Evolutionary conservation across 257 asterid genomes (phyloP).

Genomic region (Gentiana dahurica): DNA sequence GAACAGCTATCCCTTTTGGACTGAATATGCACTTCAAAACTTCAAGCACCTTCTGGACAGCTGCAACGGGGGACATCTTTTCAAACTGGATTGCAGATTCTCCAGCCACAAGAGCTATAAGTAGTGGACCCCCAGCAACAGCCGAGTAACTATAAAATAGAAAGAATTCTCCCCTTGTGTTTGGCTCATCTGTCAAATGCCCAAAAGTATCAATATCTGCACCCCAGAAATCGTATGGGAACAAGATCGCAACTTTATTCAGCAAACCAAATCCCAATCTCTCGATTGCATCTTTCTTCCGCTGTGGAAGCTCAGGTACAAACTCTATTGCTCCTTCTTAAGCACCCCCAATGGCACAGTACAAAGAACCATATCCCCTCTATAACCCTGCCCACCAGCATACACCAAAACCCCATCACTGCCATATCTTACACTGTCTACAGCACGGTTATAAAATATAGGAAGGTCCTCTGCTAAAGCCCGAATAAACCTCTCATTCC

Average conservation of each 20-base stretch:
- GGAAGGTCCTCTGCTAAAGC: conserved; percentile 88
- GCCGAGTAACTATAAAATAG: conserved; percentile 83
- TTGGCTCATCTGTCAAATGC: conserved; percentile 77
- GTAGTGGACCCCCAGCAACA: conserved; percentile 96
- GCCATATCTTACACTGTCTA: conserved; percentile 62
- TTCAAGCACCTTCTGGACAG: conserved; percentile 67
- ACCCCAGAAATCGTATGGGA: conserved; percentile 98
- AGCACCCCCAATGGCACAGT: conserved; percentile 88
- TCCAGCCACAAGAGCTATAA: conserved; percentile 92
- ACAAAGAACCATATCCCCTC: conserved; percentile 80
- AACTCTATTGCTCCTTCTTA: conserved; percentile 62
- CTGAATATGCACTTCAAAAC: conserved; percentile 82
- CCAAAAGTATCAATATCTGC: conserved; percentile 98
- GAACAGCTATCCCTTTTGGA: conserved; percentile 97
- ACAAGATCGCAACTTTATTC: conserved; percentile 87
- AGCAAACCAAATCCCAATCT: conserved; percentile 87
- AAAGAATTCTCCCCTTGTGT: conserved; percentile 89
- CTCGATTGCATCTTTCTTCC: conserved; percentile 76
- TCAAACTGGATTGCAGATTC: conserved; percentile 91
- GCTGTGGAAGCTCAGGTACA: conserved; percentile 79
- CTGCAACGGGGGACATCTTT: conserved; percentile 66
- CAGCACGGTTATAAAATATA: conserved; percentile 50
- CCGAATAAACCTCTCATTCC: conserved; percentile 80
- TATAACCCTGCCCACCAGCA: conserved; percentile 73
- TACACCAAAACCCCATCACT: conserved; percentile 69